Percentiles rank a stretch among this genome's conserved stretches.
Conservation (phyloP, 768 basidiomycete genomes). For the Rhizopogon vesiculosus region DNA sequence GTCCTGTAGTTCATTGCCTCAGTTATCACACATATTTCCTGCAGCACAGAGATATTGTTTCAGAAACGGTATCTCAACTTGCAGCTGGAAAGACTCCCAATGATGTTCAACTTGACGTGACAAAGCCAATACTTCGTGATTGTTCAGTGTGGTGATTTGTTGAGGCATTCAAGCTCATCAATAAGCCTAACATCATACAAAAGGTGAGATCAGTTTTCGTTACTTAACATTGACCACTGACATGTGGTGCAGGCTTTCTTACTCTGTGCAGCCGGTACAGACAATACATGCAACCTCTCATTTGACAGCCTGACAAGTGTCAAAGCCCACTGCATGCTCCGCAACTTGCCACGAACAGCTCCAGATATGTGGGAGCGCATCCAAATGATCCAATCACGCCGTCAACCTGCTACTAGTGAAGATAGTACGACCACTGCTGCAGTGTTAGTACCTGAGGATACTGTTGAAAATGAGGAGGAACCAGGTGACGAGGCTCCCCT, state of each 20-base stretch:
- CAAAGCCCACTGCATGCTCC: background rate
- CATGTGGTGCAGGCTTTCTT: constrained; percentile 6
- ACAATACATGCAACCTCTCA: background rate
- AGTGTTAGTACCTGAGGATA: background rate
- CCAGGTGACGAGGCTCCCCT: background rate
- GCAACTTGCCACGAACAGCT: background rate
- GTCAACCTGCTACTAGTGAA: background rate
- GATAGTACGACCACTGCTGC: background rate
- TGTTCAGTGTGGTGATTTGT: constrained; percentile 27
- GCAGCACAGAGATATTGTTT: constrained; percentile 30
- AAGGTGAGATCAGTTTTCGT: constrained; percentile 18
- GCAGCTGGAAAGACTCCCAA: constrained; percentile 6
- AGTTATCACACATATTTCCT: background rate
- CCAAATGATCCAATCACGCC: background rate
- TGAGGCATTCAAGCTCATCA: constrained; percentile 24
- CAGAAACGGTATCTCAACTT: constrained; percentile 12
- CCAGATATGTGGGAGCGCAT: background rate
- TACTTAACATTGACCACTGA: background rate
- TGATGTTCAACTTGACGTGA: constrained; percentile 15
- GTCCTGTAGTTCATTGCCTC: no score
- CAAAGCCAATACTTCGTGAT: constrained; percentile 17
- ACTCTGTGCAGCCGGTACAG: constrained; percentile 9
- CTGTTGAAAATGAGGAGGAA: background rate
- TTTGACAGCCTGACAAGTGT: background rate
- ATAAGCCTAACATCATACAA: constrained; percentile 22